Conservation (phyloP, 345 rosid genomes). For the Alliaria petiolata region DNA sequence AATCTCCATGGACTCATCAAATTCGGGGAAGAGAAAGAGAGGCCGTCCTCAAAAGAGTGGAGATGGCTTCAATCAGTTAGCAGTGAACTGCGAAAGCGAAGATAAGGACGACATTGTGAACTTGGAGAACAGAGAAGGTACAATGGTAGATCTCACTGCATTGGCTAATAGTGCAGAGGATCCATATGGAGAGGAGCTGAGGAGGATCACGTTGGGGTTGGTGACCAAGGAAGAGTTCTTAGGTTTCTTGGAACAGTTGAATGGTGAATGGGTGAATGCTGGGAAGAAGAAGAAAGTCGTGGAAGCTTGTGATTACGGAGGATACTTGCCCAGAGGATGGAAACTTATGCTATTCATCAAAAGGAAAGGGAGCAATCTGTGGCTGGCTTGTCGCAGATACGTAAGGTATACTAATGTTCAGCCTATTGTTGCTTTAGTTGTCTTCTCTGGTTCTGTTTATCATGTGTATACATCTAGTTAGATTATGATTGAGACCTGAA, state of each 20-base stretch:
- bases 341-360: slow-evolving; percentile 58
- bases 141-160: slow-evolving; percentile 30
- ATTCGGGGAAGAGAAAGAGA: slow-evolving; percentile 50
- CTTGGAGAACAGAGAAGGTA: slow-evolving; percentile 31
- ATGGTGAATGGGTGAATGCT: slow-evolving; percentile 62
- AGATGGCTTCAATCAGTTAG: not conserved
- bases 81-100: not conserved
- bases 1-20: slow-evolving; percentile 9
- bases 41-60: slow-evolving; percentile 56
- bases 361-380: slow-evolving; percentile 39
- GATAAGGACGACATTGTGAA: slow-evolving; percentile 14
- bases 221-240: slow-evolving; percentile 42
- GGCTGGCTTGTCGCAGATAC: slow-evolving; percentile 59
- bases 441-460: slow-evolving; percentile 2
- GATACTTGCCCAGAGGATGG: slow-evolving; percentile 61
- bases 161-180: slow-evolving; percentile 34
- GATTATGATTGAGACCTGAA: not conserved
- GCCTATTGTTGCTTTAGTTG: not conserved
- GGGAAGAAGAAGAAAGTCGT: slow-evolving; percentile 66
- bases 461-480: not conserved
- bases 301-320: slow-evolving; percentile 48
- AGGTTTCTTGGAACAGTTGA: slow-evolving; percentile 48
- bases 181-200: slow-evolving; percentile 54
- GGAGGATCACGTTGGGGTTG: slow-evolving; percentile 49
- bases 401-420: slow-evolving; percentile 49